A percentile compares a stretch with the other conserved stretches of the same genome.
These are phyloP conservation scores for Pseudotulostoma volvatum DNA, from an alignment of 495 filamentous ascomycete species.

Conservation along the genomic window DNA sequence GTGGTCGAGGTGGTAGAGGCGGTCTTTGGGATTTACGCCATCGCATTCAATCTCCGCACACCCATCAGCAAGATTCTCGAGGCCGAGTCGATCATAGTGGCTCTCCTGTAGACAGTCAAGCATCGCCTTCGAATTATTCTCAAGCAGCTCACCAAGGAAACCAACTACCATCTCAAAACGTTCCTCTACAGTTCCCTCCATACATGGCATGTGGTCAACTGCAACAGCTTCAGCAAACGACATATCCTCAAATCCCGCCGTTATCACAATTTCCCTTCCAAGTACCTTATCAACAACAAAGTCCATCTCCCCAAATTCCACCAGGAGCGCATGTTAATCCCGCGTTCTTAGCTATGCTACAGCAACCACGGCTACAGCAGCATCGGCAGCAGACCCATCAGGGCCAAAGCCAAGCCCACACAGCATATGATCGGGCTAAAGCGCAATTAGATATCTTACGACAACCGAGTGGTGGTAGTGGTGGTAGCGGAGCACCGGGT, in stretches of 20 bases:
- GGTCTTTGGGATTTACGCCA: constrained; percentile 27
- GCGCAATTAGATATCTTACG: constrained; percentile 32
- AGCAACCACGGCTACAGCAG: constrained; percentile 25
- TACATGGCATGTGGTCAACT: constrained; percentile 12
- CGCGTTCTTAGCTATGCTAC: constrained; percentile 38
- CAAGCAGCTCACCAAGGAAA: constrained; percentile 14
- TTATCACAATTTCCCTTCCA: constrained; percentile 7
- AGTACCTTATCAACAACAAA: constrained; percentile 3
- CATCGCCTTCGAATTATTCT: constrained; percentile 13
- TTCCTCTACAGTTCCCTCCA: constrained; percentile 18
- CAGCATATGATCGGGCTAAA: constrained; percentile 26
- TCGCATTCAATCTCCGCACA: constrained; percentile 24
- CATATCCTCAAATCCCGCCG: constrained; percentile 10
- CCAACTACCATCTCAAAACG: constrained; percentile 13
- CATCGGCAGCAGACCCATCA: constrained; percentile 27
- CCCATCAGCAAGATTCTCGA: constrained; percentile 13
- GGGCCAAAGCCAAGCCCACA: constrained; percentile 14
- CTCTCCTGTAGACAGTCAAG: constrained; percentile 5
- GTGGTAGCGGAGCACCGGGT: background rate
- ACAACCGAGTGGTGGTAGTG: constrained; percentile 18
- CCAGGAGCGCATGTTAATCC: constrained; percentile 50
- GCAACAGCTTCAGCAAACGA: constrained; percentile 21
- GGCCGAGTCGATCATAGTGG: background rate
- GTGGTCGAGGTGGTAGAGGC: constrained; percentile 30
- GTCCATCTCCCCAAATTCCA: constrained; percentile 17